Conservation (phyloP, 1,284 basidiomycete genomes). For the Ustilago trichophora region DNA sequence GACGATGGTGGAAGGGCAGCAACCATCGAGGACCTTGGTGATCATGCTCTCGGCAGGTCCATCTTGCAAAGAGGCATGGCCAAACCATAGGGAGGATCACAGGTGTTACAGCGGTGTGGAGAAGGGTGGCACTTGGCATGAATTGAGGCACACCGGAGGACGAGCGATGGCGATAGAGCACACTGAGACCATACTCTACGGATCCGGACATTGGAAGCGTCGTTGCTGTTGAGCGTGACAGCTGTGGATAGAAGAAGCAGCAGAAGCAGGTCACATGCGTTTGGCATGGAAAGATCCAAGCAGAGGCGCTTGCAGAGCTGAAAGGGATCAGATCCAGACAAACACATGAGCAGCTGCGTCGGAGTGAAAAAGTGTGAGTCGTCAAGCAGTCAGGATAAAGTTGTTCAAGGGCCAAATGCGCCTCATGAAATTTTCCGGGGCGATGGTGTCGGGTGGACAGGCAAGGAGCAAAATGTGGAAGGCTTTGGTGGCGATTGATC, state of each 20-base stretch:
- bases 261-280: no score
- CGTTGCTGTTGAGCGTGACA: not conserved
- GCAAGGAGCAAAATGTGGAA: not conserved
- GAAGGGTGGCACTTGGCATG: no score
- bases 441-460: not conserved
- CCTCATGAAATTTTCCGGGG: slow-evolving; percentile 7
- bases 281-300: no score
- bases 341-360: not conserved
- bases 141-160: no score
- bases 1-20: slow-evolving; percentile 3
- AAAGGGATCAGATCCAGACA: no score
- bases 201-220: not conserved
- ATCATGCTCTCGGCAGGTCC: not conserved
- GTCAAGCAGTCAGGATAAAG: slow-evolving; percentile 9
- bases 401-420: slow-evolving; percentile 5
- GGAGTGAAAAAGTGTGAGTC: slow-evolving; percentile 1
- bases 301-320: no score
- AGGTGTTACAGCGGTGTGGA: no score
- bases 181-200: no score
- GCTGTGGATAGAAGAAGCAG: not conserved
- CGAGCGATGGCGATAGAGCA: no score
- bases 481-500: no score
- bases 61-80: no score
- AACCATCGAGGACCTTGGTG: not conserved
- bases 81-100: no score